Base-by-base conservation (phyloP, 2,329 filamentous ascomycete genomes). In the Calonectria pseudoturangicola region DNA sequence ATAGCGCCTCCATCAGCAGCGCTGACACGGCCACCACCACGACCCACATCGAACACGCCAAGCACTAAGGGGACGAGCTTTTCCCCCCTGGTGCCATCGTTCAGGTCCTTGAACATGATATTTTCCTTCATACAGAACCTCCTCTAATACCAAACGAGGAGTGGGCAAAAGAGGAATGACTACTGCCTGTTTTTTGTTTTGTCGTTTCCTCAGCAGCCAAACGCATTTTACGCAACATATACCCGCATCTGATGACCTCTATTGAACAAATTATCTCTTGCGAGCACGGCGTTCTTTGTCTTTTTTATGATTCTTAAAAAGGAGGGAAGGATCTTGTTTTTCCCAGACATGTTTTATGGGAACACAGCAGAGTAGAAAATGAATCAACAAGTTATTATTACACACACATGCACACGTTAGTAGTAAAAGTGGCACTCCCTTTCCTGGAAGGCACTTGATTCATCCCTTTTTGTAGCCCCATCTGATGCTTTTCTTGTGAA, bases 1-100 rank as follows among this genome's bases (percentile, higher is more conserved):
- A 80, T 50, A 75, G 68, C 25, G 73, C 77, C 16, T 80, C 79
- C 64, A 72, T 80, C 50, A 75, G 67, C 50, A 80, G 79, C 47
- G 74, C 66, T 10, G 75, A 68, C 21, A 80, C 76, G 1, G 62
- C 69, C 39, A 76, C 74, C 21, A 75, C 71, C 18, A 73, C 77
- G 36, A 75, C 76, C 45, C 79, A 77, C 68, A 65, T 70, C 4
- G 79, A 80, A 71, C 62, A 76, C 54, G 60, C n/a, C 73, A 79
- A 80, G 63, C 70, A 76, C 65, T 80, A 71, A 39, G 25, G 47
- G 51, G 21, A 70, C 30, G 9, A 41, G 28, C 47, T 51, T 21
- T 21, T 21, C 21, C 21, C 21, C 43, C 36, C 43, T 41, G 33
- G 50, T 65, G 51, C 33, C 13, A 21, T 25, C 45, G 2, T 25